A percentile compares a stretch with the other conserved stretches of the same genome.
These are phyloP conservation scores for Rhodomyrtus tomentosa DNA, from an alignment of 345 rosid genomes.

Conservation along the genomic window DNA sequence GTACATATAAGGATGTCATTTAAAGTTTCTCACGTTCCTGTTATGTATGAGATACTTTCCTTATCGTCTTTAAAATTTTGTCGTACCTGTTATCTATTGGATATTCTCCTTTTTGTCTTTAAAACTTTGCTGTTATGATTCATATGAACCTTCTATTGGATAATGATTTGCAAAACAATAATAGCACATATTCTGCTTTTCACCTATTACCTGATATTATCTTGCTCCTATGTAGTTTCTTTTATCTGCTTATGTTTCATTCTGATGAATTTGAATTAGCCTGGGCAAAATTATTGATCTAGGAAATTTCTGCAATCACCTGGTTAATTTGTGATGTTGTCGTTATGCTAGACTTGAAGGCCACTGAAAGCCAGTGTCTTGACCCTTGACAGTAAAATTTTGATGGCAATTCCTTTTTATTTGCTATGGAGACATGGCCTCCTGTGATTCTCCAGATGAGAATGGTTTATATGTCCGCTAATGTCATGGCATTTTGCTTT, in stretches of 20 bases:
- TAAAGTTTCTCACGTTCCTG: background rate
- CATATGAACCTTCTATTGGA: no score
- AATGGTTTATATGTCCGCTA: background rate
- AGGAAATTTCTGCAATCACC: background rate
- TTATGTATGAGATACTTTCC: no score
- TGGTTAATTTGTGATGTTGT: background rate
- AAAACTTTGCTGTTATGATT: background rate
- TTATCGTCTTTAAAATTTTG: no score
- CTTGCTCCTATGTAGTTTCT: background rate
- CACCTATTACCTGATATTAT: background rate
- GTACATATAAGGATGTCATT: background rate
- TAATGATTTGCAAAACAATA: no score
- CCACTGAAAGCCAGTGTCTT: background rate
- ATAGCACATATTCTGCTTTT: no score
- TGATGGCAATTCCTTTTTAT: background rate
- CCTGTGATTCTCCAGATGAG: background rate
- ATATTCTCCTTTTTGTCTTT: background rate
- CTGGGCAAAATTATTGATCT: background rate
- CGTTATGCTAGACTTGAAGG: background rate
- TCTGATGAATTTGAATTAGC: background rate
- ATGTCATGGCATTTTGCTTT: background rate
- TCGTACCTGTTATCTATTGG: background rate
- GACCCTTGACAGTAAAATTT: background rate
- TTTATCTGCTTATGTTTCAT: background rate
- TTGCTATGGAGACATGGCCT: background rate